Conservation (phyloP, 257 asterid species). For the Solanum dulcamara region DNA sequence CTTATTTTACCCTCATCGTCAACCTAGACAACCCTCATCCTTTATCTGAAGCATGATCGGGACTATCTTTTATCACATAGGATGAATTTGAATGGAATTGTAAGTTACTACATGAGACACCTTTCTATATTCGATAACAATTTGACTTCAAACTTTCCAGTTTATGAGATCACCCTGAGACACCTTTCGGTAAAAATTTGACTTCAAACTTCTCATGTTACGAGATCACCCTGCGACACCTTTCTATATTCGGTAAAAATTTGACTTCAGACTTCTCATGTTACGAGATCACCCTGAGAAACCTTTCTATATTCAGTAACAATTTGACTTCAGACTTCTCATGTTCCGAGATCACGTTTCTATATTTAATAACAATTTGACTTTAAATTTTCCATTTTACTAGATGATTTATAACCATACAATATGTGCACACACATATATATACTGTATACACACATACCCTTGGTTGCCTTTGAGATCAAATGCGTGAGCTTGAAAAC, state of each 20-base stretch:
- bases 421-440: neutral
- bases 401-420: neutral
- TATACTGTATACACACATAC: slow-evolving; percentile 12
- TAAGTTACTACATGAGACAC: neutral
- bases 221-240: neutral
- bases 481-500: slow-evolving; percentile 22
- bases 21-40: neutral
- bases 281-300: neutral
- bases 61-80: neutral
- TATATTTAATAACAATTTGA: neutral
- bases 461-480: slow-evolving; percentile 56
- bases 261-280: neutral
- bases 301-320: neutral
- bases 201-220: neutral
- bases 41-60: neutral
- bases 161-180: neutral
- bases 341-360: neutral
- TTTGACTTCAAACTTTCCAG: neutral
- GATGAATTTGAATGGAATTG: neutral
- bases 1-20: neutral
- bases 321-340: neutral
- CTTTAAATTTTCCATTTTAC: neutral
- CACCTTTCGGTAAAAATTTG: neutral
- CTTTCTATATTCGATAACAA: neutral
- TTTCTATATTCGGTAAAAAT: neutral